Base-by-base conservation (phyloP, 2,329 filamentous ascomycete genomes). In the Phaeophleospora eucalypticola region DNA sequence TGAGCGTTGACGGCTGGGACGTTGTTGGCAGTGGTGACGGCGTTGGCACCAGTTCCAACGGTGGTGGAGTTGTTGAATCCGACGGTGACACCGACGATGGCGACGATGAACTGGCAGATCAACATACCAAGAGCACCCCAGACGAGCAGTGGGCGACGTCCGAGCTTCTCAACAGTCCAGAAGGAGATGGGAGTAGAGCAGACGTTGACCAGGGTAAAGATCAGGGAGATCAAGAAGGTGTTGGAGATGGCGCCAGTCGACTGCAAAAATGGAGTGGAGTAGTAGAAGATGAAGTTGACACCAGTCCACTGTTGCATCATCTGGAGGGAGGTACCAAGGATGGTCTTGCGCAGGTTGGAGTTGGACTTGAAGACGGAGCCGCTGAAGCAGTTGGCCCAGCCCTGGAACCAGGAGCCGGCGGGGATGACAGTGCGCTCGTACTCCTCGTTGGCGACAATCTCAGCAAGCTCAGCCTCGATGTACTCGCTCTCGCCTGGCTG, bases 171-270 rank as follows among this genome's bases (percentile, higher is more conserved):
- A 52, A 95, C 83, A 16, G 84, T 84, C 72, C 78, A 95, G 81
- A 95, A 95, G 21, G 89, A 93, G 60, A 94, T 69, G 1, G 89
- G 89, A 1, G 89, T 95, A 33, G 87, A 91, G 71, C 72, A 78
- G 53, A 93, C 87, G 72, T 95, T 95, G 75, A 95, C 87, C 44
- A 93, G 79, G 53, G 86, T 93, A 68, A 88, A 91, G 72, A 95
- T 79, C 64, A 95, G 77, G 48, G 83, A 86, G 65, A 93, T 89
- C 59, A 94, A 68, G 79, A 95, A 95, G 36, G 80, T 76, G 75
- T 95, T 84, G 52, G 65, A 58, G 61, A 94, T 88, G 60, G 86
- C 85, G 57, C 84, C 84, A 21, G 86, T 83, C 18, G 83, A 82
- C 70, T 86, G 71, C 73, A 95, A 86, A 81, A 95, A 94, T 49